phyloP scores from a whole-genome alignment of 495 filamentous ascomycete genomes.

The Neurospora sublineolata region DNA sequence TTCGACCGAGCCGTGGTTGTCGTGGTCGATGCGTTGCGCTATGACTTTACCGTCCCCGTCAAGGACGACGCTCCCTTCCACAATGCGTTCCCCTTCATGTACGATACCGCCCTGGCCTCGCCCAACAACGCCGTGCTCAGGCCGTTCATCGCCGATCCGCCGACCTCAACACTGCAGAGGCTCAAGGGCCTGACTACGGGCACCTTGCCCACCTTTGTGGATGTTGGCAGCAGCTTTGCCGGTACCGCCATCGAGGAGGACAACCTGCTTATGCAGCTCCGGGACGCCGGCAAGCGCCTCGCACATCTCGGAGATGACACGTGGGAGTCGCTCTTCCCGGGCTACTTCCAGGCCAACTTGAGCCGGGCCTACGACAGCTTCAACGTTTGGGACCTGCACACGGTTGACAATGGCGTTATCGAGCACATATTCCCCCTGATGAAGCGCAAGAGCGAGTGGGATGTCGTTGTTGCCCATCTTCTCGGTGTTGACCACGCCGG shows the following conservation, averaged over 20 bases:
- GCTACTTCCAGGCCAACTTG: slow-evolving; percentile 75
- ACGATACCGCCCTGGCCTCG: slow-evolving; percentile 60
- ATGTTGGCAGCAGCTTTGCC: slow-evolving; percentile 88
- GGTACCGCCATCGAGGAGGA: slow-evolving; percentile 97
- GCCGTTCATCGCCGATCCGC: slow-evolving; percentile 95
- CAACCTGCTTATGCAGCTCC: slow-evolving; percentile 78
- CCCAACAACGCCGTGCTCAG: slow-evolving; percentile 79
- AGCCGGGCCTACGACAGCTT: slow-evolving; percentile 88
- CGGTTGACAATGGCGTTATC: slow-evolving; percentile 91
- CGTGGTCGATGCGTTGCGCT: slow-evolving; percentile 86
- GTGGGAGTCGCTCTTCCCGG: slow-evolving; percentile 86
- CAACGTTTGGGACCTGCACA: slow-evolving; percentile 96
- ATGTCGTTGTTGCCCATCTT: slow-evolving; percentile 84
- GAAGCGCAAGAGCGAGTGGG: slow-evolving; percentile 62
- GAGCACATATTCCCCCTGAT: slow-evolving; percentile 84
- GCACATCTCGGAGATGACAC: slow-evolving; percentile 96
- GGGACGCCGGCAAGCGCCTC: slow-evolving; percentile 65
- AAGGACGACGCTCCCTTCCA: slow-evolving; percentile 53
- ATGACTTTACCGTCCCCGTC: slow-evolving; percentile 90
- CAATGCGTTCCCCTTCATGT: slow-evolving; percentile 73
- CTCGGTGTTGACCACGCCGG: slow-evolving; percentile 96
- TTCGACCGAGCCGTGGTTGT: slow-evolving; percentile 88
- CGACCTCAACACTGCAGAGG: slow-evolving; percentile 83
- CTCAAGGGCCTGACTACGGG: slow-evolving; percentile 92
- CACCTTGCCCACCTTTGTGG: slow-evolving; percentile 87